phyloP scores from a whole-genome alignment of 2,329 filamentous ascomycete species.

The Diplodia scrobiculata region DNA sequence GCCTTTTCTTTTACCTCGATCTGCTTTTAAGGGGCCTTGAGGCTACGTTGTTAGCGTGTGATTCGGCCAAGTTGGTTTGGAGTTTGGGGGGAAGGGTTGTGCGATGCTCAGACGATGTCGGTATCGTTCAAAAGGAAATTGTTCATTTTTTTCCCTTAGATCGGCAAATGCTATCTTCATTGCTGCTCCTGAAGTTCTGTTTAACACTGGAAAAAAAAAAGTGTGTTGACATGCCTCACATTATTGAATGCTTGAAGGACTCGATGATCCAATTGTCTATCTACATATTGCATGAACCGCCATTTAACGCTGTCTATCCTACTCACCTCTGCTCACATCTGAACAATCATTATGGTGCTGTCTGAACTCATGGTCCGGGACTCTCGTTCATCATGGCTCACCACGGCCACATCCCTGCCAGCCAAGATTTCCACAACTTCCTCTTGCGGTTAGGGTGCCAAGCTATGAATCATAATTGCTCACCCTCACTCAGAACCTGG shows the following conservation, averaged over 20 bases:
- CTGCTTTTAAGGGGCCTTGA: neutral
- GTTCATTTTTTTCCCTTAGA: neutral
- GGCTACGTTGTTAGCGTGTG: neutral
- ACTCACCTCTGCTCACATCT: neutral
- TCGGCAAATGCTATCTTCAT: constrained; percentile 25
- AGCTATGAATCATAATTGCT: constrained; percentile 16
- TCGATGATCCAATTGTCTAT: neutral
- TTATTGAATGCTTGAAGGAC: neutral
- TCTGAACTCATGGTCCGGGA: neutral
- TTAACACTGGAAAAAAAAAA: neutral
- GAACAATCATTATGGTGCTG: neutral
- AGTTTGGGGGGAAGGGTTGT: neutral
- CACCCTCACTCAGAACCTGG: neutral
- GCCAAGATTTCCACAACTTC: neutral
- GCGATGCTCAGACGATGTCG: constrained; percentile 26
- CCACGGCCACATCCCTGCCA: neutral
- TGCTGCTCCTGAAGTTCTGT: neutral
- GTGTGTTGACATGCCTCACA: neutral
- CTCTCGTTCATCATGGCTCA: constrained; percentile 1
- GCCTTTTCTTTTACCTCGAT: neutral
- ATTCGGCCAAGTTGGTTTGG: neutral
- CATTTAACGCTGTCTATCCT: neutral
- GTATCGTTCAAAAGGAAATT: constrained; percentile 19
- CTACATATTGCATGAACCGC: neutral
- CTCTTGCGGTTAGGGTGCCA: neutral